A percentile compares a stretch with the other conserved stretches of the same genome.
phyloP scores from a whole-genome alignment of 2,329 filamentous ascomycete genomes.

The Incumbomyces delicatus region DNA sequence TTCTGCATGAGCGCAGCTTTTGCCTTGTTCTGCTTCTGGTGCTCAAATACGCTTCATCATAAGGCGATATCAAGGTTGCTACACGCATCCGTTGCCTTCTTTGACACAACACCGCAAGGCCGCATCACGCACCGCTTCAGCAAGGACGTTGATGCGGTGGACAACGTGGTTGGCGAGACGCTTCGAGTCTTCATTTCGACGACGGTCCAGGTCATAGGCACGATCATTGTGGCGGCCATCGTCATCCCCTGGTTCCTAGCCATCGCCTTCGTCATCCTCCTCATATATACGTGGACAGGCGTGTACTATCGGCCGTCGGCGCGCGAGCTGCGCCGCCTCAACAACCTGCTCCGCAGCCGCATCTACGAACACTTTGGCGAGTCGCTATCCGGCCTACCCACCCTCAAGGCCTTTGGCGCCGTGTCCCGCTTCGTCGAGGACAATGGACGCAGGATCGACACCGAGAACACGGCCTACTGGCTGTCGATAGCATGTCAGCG shows the following conservation, averaged over 20 bases:
- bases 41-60: not conserved
- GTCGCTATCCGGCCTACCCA: constrained; percentile 38
- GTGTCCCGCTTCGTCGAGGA: too few relatives aligned
- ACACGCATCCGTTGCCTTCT: too few relatives aligned
- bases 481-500: constrained; percentile 37
- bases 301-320: constrained; percentile 39
- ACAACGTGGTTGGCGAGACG: constrained; percentile 10
- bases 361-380: constrained; percentile 46
- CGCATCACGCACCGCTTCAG: constrained; percentile 11
- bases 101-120: too few relatives aligned
- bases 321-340: constrained; percentile 41
- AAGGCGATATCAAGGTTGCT: not conserved
- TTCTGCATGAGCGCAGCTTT: not conserved
- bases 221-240: constrained; percentile 30
- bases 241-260: constrained; percentile 29
- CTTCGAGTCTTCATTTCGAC: not conserved
- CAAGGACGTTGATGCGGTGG: constrained; percentile 16
- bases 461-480: constrained; percentile 27
- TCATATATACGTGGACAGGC: constrained; percentile 34
- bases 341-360: constrained; percentile 42
- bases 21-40: not conserved
- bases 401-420: constrained; percentile 40
- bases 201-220: constrained; percentile 20
- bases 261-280: constrained; percentile 29
- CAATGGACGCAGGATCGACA: too few relatives aligned